Evolutionary conservation across 495 filamentous ascomycete species (phyloP).

Genomic region (Penicillium pancosmium): DNA sequence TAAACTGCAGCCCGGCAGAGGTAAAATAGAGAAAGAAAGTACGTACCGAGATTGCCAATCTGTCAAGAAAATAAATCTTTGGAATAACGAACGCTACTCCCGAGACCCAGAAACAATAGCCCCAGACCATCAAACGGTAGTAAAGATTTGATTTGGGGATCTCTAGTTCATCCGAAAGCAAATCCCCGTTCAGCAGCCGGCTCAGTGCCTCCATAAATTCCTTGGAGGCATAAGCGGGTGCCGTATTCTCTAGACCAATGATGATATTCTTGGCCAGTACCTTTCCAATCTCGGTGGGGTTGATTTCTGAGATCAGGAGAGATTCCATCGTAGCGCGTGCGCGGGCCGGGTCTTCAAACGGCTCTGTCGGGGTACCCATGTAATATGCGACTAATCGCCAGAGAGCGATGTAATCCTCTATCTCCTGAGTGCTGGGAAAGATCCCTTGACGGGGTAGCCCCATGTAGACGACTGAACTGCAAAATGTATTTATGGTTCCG

Average conservation of each 20-base stretch:
- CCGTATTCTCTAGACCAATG: conserved; percentile 58
- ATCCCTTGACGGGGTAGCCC: conserved; percentile 74
- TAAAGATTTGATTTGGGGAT: conserved; percentile 58
- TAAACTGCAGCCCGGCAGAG: neutral
- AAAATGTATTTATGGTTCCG: conserved; percentile 70
- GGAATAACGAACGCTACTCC: conserved; percentile 56
- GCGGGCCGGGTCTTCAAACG: conserved; percentile 54
- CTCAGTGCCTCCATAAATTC: conserved; percentile 68
- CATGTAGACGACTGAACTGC: conserved; percentile 65
- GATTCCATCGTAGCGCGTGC: conserved; percentile 68
- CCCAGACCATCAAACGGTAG: conserved; percentile 62
- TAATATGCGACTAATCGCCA: conserved; percentile 77
- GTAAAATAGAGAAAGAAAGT: neutral
- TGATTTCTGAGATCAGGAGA: conserved; percentile 61
- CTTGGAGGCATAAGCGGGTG: conserved; percentile 63
- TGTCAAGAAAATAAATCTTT: conserved; percentile 59
- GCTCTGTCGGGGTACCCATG: conserved; percentile 65
- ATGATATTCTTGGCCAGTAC: conserved; percentile 77
- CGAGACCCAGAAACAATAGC: conserved; percentile 70
- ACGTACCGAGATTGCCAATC: conserved; percentile 54
- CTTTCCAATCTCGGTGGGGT: conserved; percentile 61
- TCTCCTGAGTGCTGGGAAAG: conserved; percentile 62
- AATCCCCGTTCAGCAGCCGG: conserved; percentile 69
- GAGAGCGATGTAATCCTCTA: conserved; percentile 69
- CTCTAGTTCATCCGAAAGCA: conserved; percentile 60